phyloP scores from a whole-genome alignment of 2,329 filamentous ascomycete species.

The Venturia oleaginea region DNA sequence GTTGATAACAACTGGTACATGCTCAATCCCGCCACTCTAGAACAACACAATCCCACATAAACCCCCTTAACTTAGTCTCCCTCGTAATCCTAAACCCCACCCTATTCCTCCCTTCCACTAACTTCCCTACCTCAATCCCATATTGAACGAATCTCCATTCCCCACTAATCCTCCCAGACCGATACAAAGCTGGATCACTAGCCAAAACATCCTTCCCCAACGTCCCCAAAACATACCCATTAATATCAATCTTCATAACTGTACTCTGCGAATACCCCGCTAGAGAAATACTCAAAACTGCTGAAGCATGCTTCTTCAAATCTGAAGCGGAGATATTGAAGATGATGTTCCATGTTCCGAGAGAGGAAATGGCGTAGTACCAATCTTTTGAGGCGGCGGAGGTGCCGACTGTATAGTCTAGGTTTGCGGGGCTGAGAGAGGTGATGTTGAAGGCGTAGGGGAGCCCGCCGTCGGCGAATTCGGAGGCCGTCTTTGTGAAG shows the following conservation, averaged over 20 bases:
- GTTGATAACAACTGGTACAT: not conserved
- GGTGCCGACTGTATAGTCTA: conserved; percentile 36
- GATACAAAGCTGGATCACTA: conserved; percentile 39
- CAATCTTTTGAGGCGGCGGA: conserved; percentile 32
- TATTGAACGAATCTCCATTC: conserved; percentile 42
- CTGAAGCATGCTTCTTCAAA: not conserved
- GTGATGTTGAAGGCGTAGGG: conserved; percentile 39
- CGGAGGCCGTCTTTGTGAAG: conserved; percentile 38
- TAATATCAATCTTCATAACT: conserved; percentile 33
- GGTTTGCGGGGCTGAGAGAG: conserved; percentile 35
- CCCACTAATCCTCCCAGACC: conserved; percentile 37
- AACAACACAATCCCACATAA: not conserved
- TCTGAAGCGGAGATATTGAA: conserved; percentile 19
- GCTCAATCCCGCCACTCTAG: not conserved
- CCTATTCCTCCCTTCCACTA: conserved; percentile 19
- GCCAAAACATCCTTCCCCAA: conserved; percentile 28
- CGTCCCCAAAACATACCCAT: conserved; percentile 33
- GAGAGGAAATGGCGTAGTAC: conserved; percentile 39
- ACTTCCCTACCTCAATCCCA: not conserved
- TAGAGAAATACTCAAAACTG: conserved; percentile 15
- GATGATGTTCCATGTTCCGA: conserved; percentile 25
- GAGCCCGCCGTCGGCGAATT: conserved; percentile 36
- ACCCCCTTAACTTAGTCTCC: not conserved
- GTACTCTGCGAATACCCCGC: conserved; percentile 32
- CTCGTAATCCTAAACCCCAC: not conserved